phyloP scores from a whole-genome alignment of 306 rosid genomes.

The Cajanus cajan region DNA sequence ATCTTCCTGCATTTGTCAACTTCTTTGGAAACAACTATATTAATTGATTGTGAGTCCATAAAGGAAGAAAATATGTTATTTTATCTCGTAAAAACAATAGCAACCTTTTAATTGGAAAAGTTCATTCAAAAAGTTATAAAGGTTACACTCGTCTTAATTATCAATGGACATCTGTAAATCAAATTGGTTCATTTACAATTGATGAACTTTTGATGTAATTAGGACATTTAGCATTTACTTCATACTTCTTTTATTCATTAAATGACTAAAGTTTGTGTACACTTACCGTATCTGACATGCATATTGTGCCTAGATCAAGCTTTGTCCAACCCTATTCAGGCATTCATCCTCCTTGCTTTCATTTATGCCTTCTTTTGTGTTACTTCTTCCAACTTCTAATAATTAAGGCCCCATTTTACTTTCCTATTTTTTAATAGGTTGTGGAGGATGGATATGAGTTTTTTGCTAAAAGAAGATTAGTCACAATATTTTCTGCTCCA shows the following conservation, averaged over 20 bases:
- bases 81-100: neutral
- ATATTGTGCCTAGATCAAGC: neutral
- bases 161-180: neutral
- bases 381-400: conserved; percentile 7
- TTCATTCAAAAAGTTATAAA: neutral
- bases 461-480: conserved; percentile 70
- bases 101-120: neutral
- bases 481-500: conserved; percentile 90
- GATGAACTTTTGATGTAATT: neutral
- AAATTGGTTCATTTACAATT: neutral
- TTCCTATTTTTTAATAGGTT: conserved; percentile 46
- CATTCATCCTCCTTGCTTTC: neutral
- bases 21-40: neutral
- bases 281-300: neutral
- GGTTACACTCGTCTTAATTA: neutral
- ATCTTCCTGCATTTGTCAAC: neutral
- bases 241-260: neutral
- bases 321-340: neutral
- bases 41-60: neutral
- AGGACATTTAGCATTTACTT: neutral
- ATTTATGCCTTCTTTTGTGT: neutral
- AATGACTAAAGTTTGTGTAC: neutral
- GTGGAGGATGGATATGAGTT: conserved; percentile 93
- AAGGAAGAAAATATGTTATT: neutral
- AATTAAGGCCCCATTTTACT: conserved; percentile 8